A percentile compares a stretch with the other conserved stretches of the same genome.
These are phyloP conservation scores for Teunomyces barrocoloradensis DNA, from an alignment of 805 yeast species.

Conservation along the genomic window DNA sequence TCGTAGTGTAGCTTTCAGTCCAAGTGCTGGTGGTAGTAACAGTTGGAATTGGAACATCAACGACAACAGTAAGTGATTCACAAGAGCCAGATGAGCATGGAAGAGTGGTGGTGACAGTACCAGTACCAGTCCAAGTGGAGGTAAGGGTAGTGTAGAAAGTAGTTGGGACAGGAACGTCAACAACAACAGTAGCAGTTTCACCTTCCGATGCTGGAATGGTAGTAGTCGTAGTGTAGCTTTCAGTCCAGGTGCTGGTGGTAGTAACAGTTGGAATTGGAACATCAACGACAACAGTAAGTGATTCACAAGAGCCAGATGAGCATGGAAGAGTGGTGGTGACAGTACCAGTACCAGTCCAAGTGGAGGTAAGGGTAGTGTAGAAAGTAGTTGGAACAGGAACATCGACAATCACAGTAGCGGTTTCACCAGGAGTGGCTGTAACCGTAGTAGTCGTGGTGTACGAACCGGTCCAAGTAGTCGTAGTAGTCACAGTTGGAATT, in stretches of 20 bases:
- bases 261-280: constrained; percentile 12
- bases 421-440: constrained; percentile 9
- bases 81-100: constrained; percentile 5
- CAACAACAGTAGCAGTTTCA: constrained; percentile 11
- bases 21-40: constrained; percentile 9
- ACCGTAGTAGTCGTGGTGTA: constrained; percentile 7
- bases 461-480: constrained; percentile 15
- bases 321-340: constrained; percentile 7
- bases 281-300: constrained; percentile 13
- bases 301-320: constrained; percentile 5
- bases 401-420: constrained; percentile 11
- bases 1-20: constrained; percentile 12
- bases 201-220: constrained; percentile 3
- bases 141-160: constrained; percentile 10
- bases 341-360: constrained; percentile 9
- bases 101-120: constrained; percentile 8
- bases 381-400: constrained; percentile 8
- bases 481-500: constrained; percentile 13
- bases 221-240: neutral
- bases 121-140: constrained; percentile 10
- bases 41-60: constrained; percentile 12
- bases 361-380: neutral
- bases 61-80: constrained; percentile 11
- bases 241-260: neutral
- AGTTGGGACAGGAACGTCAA: constrained; percentile 11